Evolutionary conservation across 2,329 filamentous ascomycete genomes (phyloP), one percentile per base, ranked within the genome.

Genomic region (Xylaria sp.): DNA sequence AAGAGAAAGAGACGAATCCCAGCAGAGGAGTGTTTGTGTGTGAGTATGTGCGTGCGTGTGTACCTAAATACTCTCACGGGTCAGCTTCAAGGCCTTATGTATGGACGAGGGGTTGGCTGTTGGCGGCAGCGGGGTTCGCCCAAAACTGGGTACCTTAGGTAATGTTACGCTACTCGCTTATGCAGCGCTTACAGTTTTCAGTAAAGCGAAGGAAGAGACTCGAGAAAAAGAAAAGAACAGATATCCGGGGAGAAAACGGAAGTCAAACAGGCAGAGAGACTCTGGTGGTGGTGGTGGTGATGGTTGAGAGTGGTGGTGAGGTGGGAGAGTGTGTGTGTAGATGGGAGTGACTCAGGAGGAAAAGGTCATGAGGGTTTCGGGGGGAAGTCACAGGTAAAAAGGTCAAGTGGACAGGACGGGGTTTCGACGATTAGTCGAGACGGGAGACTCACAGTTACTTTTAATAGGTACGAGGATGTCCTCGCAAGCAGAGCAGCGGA

Each of bases 361-460:
- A 55, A 58, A 52, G 61, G 63, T 63, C 63, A 63, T 60, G 55
- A 57, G 63, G 61, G 59, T 61, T 37, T 30, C 23, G 23, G 35
- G 30, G 18, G 19, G 52, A 53, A 58, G 51, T 57, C 51, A 52
- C 44, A 54, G 35, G 52, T 18, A 52, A 19, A 54, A 48, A 52
- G 59, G 63, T 65, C 60, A 64, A 60, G 62, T 63, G 62, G 37
- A 48, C 50, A 55, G 55, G 42, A 35, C 42, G 59, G 54, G 42
- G 2, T 2, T 19, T 19, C 19, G 16, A 18, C 7, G 16, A 18
- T n/a, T 42, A 42, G 8, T 30, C 23, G 5, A 42, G 37, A 9
- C 11, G 37, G 37, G 37, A 5, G 37, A 42, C 37, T 42, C 8
- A 13, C 37, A 42, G 37, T 42, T 42, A 42, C 37, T 30, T 30